A percentile compares a stretch with the other conserved stretches of the same genome.
Evolutionary conservation across 176 grass and related monocot species (phyloP).

Genomic region (Saccharum officinarum): DNA sequence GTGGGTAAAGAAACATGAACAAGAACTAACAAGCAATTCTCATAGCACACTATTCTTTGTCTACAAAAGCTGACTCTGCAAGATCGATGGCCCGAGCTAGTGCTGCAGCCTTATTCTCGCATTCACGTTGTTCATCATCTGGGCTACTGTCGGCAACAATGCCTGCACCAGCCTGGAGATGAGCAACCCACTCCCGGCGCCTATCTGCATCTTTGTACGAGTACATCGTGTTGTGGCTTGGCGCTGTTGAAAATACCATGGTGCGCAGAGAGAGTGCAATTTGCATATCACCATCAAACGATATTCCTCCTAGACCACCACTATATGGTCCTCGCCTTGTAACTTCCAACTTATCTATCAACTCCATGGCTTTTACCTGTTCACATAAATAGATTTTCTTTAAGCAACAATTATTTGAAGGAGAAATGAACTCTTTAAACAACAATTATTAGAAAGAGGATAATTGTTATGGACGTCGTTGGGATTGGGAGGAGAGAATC

Average conservation of each 20-base stretch:
- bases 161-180: slow-evolving; percentile 86
- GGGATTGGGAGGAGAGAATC: too few species aligned
- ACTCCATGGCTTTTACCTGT: slow-evolving; percentile 87
- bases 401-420: slow-evolving; percentile 15
- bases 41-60: slow-evolving; percentile 39
- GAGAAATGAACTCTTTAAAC: not conserved
- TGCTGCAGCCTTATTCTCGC: slow-evolving; percentile 88
- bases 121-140: slow-evolving; percentile 84
- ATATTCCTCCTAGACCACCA: slow-evolving; percentile 77
- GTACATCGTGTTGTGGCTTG: slow-evolving; percentile 61
- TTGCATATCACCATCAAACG: slow-evolving; percentile 66
- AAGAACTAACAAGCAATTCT: slow-evolving; percentile 3
- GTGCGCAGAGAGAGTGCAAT: slow-evolving; percentile 80
- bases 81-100: slow-evolving; percentile 88
- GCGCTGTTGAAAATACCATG: slow-evolving; percentile 73
- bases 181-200: slow-evolving; percentile 79
- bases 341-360: slow-evolving; percentile 81
- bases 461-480: too few species aligned
- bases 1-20: slow-evolving; percentile 18
- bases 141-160: slow-evolving; percentile 94
- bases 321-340: slow-evolving; percentile 80
- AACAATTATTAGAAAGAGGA: not conserved
- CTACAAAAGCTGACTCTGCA: slow-evolving; percentile 81
- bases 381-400: slow-evolving; percentile 8
- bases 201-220: slow-evolving; percentile 51